Percentiles rank a stretch among this genome's conserved stretches.
Evolutionary conservation across 108 stramenopile genomes (phyloP).

Genomic region (Nitzschia inconspicua): DNA sequence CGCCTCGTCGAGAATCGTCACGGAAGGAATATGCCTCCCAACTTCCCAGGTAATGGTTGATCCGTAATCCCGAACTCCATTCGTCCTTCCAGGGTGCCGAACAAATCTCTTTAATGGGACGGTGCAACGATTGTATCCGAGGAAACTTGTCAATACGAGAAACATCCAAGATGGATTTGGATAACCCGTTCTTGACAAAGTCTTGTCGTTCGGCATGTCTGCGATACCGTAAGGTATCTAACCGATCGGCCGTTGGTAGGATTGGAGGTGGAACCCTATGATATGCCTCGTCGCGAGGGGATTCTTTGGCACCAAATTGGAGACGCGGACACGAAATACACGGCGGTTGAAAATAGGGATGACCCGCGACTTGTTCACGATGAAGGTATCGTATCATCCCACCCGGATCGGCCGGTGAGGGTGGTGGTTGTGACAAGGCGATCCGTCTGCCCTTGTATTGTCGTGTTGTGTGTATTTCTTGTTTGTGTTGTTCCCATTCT

Average conservation of each 20-base stretch:
- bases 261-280: neutral
- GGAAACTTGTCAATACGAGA: slow-evolving; percentile 29
- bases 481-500: slow-evolving; percentile 16
- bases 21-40: slow-evolving; percentile 37
- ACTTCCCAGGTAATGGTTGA: slow-evolving; percentile 6
- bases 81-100: slow-evolving; percentile 34
- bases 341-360: slow-evolving; percentile 19
- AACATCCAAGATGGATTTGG: slow-evolving; percentile 51
- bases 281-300: slow-evolving; percentile 4
- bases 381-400: slow-evolving; percentile 36
- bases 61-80: slow-evolving; percentile 24
- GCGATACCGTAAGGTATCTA: slow-evolving; percentile 44
- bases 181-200: slow-evolving; percentile 42
- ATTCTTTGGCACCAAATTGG: slow-evolving; percentile 38
- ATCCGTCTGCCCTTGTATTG: too few species aligned
- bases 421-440: slow-evolving; percentile 22
- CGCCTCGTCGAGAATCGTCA: slow-evolving; percentile 38
- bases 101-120: slow-evolving; percentile 34
- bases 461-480: too few species aligned
- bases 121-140: slow-evolving; percentile 23
- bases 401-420: slow-evolving; percentile 30
- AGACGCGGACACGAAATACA: slow-evolving; percentile 46
- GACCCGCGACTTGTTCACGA: slow-evolving; percentile 27
- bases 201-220: slow-evolving; percentile 32
- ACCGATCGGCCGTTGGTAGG: slow-evolving; percentile 18